Base-by-base conservation (phyloP, 768 basidiomycete species). In the Aureoboletus auriporus region DNA sequence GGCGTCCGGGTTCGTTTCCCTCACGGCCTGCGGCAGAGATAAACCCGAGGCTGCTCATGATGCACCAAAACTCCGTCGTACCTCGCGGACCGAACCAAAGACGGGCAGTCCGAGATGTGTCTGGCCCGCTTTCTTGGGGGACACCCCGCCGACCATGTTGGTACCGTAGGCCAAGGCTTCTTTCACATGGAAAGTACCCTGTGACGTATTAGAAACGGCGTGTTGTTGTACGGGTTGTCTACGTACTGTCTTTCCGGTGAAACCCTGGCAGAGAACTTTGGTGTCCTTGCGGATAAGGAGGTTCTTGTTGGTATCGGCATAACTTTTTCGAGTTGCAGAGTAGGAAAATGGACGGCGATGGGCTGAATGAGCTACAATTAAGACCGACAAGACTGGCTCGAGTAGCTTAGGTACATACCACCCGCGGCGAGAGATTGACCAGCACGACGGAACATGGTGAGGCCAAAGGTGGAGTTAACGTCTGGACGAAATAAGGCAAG, bases 131-230 rank as follows among this genome's bases (percentile, higher is more conserved):
- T 98, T 98, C 75, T 89, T 92, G 33, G 90, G 91, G 3, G 92
- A 94, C 46, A 96, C 93, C 53, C 96, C 96, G 49, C 96, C 96
- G 49, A 99, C 91, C 89, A 98, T 95, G 53, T 85, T 89, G 50
- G 95, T 98, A 16, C 96, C 95, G 64, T 90, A 99, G 42, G 83
- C 92, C 54, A 98, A 69, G 33, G 96, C 94, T 69, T 97, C 92
- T 62, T 77, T 85, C 52, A 84, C 82, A 75, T 99, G 96, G 80
- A 99, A 99, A 59, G 96, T 97, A 55, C 88, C 96, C 95, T 90
- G 52, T 23, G 28, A 33, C 29, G 31, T 41, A 40, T 36, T 46
- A 44, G 62, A 17, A 50, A 44, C 37, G 27, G 38, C 38, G 26
- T 23, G 35, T 37, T 28, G 36, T 37, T 28, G 36, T 10, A 8